Evolutionary conservation across 768 basidiomycete species (phyloP).

Genomic region (Termitomyces sp.): DNA sequence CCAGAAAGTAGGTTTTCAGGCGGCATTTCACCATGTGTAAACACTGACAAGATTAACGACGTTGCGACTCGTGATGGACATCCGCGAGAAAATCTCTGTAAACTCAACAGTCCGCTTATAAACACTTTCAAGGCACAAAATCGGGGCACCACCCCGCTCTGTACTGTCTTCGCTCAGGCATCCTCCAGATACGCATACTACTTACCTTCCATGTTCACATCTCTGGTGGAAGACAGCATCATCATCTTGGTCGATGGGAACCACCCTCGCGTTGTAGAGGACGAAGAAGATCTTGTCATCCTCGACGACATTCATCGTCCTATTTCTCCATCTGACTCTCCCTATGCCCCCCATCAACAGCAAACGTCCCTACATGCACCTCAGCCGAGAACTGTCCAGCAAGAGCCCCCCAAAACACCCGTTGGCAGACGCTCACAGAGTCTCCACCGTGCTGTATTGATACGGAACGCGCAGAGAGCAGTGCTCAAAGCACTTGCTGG

Average conservation of each 20-base stretch:
- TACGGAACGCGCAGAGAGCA: slow-evolving; percentile 65
- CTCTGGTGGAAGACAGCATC: slow-evolving; percentile 40
- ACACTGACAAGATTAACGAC: background rate
- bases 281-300: slow-evolving; percentile 68
- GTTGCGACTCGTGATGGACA: too few species aligned
- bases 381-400: slow-evolving; percentile 9
- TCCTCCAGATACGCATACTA: slow-evolving; percentile 3
- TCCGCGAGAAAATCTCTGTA: slow-evolving; percentile 59
- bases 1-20: too few species aligned
- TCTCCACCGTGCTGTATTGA: slow-evolving; percentile 66
- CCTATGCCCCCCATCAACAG: slow-evolving; percentile 9
- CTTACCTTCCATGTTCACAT: slow-evolving; percentile 3
- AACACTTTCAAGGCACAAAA: slow-evolving; percentile 30
- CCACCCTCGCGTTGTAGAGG: slow-evolving; percentile 65
- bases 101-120: slow-evolving; percentile 59
- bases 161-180: slow-evolving; percentile 6
- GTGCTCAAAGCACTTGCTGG: slow-evolving; percentile 38
- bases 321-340: slow-evolving; percentile 14
- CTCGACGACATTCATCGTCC: slow-evolving; percentile 57
- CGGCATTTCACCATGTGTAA: too few species aligned
- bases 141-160: slow-evolving; percentile 5
- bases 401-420: slow-evolving; percentile 31
- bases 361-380: slow-evolving; percentile 12
- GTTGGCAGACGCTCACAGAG: slow-evolving; percentile 34
- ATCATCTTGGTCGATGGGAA: slow-evolving; percentile 66